Evolutionary conservation across 306 rosid genomes (phyloP).

Genomic region (Lathyrus aphaca): DNA sequence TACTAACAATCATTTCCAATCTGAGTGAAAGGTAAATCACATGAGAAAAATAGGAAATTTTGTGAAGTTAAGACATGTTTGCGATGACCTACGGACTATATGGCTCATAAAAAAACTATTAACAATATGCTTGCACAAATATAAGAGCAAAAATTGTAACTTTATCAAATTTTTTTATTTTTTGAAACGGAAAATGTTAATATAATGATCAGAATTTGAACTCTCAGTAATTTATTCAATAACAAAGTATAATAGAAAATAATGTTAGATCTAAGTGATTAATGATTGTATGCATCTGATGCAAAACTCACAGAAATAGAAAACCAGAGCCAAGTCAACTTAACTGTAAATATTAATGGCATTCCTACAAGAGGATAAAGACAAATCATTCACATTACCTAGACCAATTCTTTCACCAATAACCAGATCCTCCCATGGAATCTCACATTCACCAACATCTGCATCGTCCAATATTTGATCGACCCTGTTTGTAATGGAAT

Average conservation of each 20-base stretch:
- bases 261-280: constrained; percentile 34
- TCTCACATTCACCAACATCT: constrained; percentile 92
- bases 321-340: constrained; percentile 27
- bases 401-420: constrained; percentile 96
- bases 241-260: constrained; percentile 27
- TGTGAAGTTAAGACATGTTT: constrained; percentile 1
- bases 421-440: constrained; percentile 92
- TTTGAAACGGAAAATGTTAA: background rate
- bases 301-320: constrained; percentile 19
- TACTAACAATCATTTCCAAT: constrained; percentile 19
- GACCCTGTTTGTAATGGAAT: constrained; percentile 57
- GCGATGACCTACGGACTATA: constrained; percentile 25
- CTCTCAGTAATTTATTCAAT: constrained; percentile 14
- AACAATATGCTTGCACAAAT: constrained; percentile 29
- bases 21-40: constrained; percentile 7
- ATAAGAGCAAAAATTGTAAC: constrained; percentile 23
- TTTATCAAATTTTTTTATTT: background rate
- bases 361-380: constrained; percentile 34
- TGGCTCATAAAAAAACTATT: background rate
- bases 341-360: constrained; percentile 25
- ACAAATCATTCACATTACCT: constrained; percentile 61
- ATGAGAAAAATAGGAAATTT: constrained; percentile 11
- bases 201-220: background rate
- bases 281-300: constrained; percentile 23
- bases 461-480: constrained; percentile 86